These are phyloP conservation scores for Apophysomyces trapeziformis DNA, from an alignment of 371 early-diverging fungal genomes.

Conservation along the genomic window DNA sequence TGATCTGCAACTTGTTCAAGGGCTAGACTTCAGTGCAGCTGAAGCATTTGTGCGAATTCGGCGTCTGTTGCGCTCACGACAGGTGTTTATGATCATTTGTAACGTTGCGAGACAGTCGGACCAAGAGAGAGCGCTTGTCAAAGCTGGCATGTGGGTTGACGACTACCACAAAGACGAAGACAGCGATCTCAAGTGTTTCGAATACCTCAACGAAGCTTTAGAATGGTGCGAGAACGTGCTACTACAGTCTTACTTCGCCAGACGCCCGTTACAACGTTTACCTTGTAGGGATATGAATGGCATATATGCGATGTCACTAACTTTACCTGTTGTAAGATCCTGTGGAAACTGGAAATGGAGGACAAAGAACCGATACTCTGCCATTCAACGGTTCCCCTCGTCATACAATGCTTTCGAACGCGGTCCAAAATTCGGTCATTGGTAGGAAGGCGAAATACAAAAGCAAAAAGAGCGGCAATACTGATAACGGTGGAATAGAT, in stretches of 20 bases:
- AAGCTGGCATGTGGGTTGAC: constrained; percentile 78
- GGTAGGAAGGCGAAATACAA: constrained; percentile 27
- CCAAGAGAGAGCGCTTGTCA: constrained; percentile 73
- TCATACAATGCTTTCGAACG: constrained; percentile 38
- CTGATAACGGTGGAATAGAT: constrained; percentile 7
- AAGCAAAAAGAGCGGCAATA: not conserved
- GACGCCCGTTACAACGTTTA: constrained; percentile 32
- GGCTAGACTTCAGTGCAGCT: constrained; percentile 94
- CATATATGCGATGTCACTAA: not conserved
- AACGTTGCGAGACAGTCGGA: constrained; percentile 70
- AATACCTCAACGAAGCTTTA: constrained; percentile 81
- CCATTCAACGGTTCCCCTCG: constrained; percentile 39
- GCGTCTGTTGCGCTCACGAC: constrained; percentile 67
- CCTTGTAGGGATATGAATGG: constrained; percentile 7
- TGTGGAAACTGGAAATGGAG: constrained; percentile 6
- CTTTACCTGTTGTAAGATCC: not conserved
- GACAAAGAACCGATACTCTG: constrained; percentile 19
- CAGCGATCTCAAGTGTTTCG: constrained; percentile 73
- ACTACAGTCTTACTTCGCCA: constrained; percentile 71
- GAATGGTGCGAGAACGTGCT: constrained; percentile 96
- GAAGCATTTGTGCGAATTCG: constrained; percentile 93
- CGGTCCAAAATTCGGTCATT: constrained; percentile 40
- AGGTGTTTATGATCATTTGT: constrained; percentile 87
- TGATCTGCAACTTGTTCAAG: constrained; percentile 87
- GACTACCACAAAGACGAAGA: constrained; percentile 39